Evolutionary conservation across 1,139 yeast species (phyloP).

Genomic region (Pichia sp.): DNA sequence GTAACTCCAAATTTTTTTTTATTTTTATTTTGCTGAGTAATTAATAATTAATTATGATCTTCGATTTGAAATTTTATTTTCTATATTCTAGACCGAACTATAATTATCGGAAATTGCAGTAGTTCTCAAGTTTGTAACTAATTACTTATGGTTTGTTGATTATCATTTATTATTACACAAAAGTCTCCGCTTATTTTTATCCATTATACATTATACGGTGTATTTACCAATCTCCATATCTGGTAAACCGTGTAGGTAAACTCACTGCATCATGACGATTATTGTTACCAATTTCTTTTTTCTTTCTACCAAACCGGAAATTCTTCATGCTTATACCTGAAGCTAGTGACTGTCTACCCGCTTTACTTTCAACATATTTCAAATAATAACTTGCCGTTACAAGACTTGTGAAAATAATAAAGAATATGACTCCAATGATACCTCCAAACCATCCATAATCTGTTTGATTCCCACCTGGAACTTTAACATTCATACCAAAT

Average conservation of each 20-base stretch:
- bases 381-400: slow-evolving; percentile 37
- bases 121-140: too few relatives aligned
- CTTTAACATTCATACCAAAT: slow-evolving; percentile 91
- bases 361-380: slow-evolving; percentile 23
- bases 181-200: too few relatives aligned
- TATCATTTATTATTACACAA: neutral
- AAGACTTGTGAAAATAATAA: slow-evolving; percentile 32
- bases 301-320: slow-evolving; percentile 37
- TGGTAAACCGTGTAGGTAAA: slow-evolving; percentile 27
- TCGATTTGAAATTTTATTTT: too few relatives aligned
- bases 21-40: too few relatives aligned
- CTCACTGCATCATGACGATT: slow-evolving; percentile 21
- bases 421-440: slow-evolving; percentile 48
- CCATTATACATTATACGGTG: neutral
- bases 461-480: slow-evolving; percentile 56
- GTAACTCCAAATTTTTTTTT: too few relatives aligned
- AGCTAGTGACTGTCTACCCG: slow-evolving; percentile 24
- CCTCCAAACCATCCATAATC: slow-evolving; percentile 61
- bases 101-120: too few relatives aligned
- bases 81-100: too few relatives aligned
- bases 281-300: slow-evolving; percentile 19
- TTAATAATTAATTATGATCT: too few relatives aligned
- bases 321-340: slow-evolving; percentile 37
- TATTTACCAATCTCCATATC: slow-evolving; percentile 27
- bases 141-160: too few relatives aligned